Evolutionary conservation across 2,329 filamentous ascomycete species (phyloP).

Genomic region (Cytospora schulzeri): DNA sequence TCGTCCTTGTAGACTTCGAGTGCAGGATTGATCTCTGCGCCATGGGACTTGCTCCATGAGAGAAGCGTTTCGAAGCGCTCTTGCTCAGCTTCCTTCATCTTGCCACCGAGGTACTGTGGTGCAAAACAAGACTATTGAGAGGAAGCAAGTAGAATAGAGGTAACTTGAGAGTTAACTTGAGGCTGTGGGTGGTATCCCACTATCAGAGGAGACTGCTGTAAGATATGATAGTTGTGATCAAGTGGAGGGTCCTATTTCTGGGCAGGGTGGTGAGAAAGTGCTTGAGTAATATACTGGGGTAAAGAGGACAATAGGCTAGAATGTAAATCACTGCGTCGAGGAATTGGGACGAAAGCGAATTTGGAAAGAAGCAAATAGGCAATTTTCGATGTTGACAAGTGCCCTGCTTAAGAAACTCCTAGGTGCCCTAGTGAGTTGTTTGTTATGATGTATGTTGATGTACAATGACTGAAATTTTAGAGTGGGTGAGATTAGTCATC

Average conservation of each 20-base stretch:
- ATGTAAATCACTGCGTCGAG: no score
- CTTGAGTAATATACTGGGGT: no score
- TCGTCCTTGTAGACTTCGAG: constrained; percentile 57
- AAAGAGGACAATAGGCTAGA: no score
- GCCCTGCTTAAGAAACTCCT: no score
- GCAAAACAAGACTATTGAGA: not conserved
- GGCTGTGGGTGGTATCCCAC: not conserved
- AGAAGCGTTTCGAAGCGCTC: constrained; percentile 42
- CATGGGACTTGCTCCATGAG: constrained; percentile 51
- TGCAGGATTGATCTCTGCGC: constrained; percentile 51
- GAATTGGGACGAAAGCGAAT: no score
- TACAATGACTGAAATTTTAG: constrained; percentile 8
- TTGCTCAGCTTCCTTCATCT: constrained; percentile 34
- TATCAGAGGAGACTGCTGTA: not conserved
- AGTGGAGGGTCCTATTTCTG: no score
- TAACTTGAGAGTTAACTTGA: not conserved
- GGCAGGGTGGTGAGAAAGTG: no score
- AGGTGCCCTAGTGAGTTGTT: not conserved
- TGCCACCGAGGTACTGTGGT: not conserved
- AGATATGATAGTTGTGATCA: no score
- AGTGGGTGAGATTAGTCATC: constrained; percentile 18
- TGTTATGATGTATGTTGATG: not conserved
- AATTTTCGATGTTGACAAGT: no score
- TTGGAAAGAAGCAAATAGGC: no score
- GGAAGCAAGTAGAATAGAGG: not conserved